These are phyloP conservation scores for Hericium rajendrae DNA, from an alignment of 768 basidiomycete species.

Conservation along the genomic window DNA sequence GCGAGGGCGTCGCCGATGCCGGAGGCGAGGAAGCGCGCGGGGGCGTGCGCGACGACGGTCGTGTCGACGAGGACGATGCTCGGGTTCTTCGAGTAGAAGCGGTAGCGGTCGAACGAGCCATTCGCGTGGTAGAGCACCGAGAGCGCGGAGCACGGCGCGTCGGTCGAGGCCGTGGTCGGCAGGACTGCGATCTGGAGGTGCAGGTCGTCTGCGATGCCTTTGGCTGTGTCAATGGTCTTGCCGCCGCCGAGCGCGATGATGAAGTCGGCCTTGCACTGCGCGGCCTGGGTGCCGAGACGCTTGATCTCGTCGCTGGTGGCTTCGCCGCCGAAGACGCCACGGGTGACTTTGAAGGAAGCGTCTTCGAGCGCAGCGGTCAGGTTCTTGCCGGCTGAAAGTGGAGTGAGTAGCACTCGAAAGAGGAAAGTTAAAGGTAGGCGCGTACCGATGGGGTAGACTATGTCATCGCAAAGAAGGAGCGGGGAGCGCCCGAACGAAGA, in stretches of 20 bases:
- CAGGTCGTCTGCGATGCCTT: slow-evolving; percentile 21
- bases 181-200: slow-evolving; percentile 18
- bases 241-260: slow-evolving; percentile 24
- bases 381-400: slow-evolving; percentile 17
- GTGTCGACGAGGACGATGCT: slow-evolving; percentile 22
- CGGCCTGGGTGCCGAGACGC: slow-evolving; percentile 15
- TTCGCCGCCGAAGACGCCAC: slow-evolving; percentile 21
- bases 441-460: slow-evolving; percentile 22
- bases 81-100: slow-evolving; percentile 22
- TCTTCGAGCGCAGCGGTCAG: slow-evolving; percentile 17
- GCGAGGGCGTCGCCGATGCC: slow-evolving; percentile 25
- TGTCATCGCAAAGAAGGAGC: slow-evolving; percentile 18
- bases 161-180: slow-evolving; percentile 24
- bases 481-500: slow-evolving; percentile 17
- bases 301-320: slow-evolving; percentile 21
- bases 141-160: slow-evolving; percentile 25
- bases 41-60: slow-evolving; percentile 20
- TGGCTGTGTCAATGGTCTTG: slow-evolving; percentile 23
- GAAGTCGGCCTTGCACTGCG: slow-evolving; percentile 16
- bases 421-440: not conserved
- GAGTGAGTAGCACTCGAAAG: not conserved
- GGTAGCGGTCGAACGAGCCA: slow-evolving; percentile 22
- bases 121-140: slow-evolving; percentile 22
- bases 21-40: slow-evolving; percentile 21
- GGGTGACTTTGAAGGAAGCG: slow-evolving; percentile 17